Percentiles rank a stretch among this genome's conserved stretches.
These are phyloP conservation scores for Pythium oligandrum DNA, from an alignment of 352 stramenopile genomes.

Conservation along the genomic window DNA sequence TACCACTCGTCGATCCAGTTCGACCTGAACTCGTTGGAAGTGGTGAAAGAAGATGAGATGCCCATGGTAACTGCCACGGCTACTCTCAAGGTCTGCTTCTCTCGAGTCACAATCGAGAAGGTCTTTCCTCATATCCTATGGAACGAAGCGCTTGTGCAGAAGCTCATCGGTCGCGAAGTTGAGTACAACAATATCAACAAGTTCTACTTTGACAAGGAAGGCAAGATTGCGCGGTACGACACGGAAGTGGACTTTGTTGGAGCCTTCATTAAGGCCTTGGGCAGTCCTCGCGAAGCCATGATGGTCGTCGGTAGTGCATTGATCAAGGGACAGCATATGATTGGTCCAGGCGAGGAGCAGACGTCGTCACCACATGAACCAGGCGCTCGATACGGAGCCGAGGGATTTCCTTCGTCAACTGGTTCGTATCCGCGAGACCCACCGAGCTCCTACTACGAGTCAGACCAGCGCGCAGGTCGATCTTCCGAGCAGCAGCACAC, in stretches of 20 bases:
- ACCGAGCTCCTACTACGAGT: too few species aligned
- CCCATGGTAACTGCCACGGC: constrained; percentile 10
- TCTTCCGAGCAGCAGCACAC: too few species aligned
- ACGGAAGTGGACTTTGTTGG: constrained; percentile 21
- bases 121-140: constrained; percentile 32
- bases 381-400: background rate
- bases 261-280: constrained; percentile 15
- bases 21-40: constrained; percentile 34
- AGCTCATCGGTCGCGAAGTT: constrained; percentile 30
- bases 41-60: constrained; percentile 11
- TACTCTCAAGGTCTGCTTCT: constrained; percentile 12
- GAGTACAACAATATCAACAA: constrained; percentile 17
- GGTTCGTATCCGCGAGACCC: constrained; percentile 1
- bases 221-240: constrained; percentile 19
- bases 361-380: background rate
- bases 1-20: constrained; percentile 40
- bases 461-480: too few species aligned
- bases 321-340: constrained; percentile 13
- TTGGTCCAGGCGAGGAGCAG: constrained; percentile 6
- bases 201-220: constrained; percentile 24
- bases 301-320: constrained; percentile 12
- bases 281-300: constrained; percentile 12
- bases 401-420: background rate
- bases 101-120: constrained; percentile 19
- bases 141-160: constrained; percentile 30